Evolutionary conservation across 129 eudicot species (phyloP).

Genomic region (Flaveria bidentis): DNA sequence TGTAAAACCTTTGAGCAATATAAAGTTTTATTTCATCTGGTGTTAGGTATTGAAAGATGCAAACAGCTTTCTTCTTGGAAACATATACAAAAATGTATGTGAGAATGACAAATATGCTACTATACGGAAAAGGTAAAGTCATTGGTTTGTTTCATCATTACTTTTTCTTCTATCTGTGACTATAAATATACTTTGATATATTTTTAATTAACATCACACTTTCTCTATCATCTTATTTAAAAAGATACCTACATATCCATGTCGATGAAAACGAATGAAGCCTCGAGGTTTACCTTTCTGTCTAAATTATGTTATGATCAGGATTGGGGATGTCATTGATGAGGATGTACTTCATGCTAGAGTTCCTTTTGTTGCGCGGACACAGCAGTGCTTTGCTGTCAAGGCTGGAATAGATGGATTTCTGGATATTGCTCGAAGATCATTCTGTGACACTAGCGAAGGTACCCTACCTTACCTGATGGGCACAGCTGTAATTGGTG

Average conservation of each 20-base stretch:
- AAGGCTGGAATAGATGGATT: conserved; percentile 98
- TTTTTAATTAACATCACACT: neutral
- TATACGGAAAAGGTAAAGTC: conserved; percentile 72
- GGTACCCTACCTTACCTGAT: conserved; percentile 44
- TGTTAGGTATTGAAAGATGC: conserved; percentile 93
- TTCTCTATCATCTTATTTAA: neutral
- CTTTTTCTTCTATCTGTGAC: neutral
- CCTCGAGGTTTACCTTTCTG: neutral
- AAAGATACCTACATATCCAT: conserved; percentile 13
- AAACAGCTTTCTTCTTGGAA: conserved; percentile 74
- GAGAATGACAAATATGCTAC: conserved; percentile 79
- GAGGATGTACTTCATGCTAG: conserved; percentile 94
- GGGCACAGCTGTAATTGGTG: conserved; percentile 6
- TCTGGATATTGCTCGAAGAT: conserved; percentile 88
- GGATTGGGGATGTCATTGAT: conserved; percentile 94
- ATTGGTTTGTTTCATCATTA: neutral
- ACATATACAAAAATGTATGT: conserved; percentile 78
- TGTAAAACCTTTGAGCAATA: conserved; percentile 15
- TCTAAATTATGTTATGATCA: conserved; percentile 30
- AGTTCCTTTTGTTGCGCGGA: conserved; percentile 95
- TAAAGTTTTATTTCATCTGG: conserved; percentile 5
- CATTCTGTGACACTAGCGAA: conserved; percentile 98
- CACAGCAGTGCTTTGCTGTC: conserved; percentile 98
- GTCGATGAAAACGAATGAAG: conserved; percentile 7
- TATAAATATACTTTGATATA: neutral